These are phyloP conservation scores for Elsinoe ampelina DNA, from an alignment of 2,329 filamentous ascomycete genomes.

Conservation along the genomic window DNA sequence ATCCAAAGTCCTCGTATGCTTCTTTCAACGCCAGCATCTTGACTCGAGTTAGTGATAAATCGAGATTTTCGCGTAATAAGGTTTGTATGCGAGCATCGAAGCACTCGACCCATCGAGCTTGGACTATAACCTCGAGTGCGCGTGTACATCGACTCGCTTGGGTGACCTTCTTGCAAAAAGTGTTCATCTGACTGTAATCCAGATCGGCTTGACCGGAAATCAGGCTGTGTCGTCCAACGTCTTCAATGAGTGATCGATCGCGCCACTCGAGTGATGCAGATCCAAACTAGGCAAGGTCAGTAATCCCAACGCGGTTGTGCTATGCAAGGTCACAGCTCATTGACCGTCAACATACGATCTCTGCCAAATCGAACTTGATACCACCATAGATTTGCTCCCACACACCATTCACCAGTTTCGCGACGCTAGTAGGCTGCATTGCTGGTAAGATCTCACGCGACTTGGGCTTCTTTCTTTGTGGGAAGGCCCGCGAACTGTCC, in stretches of 20 bases:
- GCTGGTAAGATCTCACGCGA: constrained; percentile 17
- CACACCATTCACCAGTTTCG: constrained; percentile 42
- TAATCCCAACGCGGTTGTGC: constrained; percentile 9
- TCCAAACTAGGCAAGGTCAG: constrained; percentile 17
- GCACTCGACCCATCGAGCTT: constrained; percentile 48
- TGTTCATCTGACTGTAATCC: constrained; percentile 34
- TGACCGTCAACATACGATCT: constrained; percentile 19
- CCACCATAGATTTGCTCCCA: constrained; percentile 41
- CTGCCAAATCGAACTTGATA: constrained; percentile 32
- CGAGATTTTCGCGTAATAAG: constrained; percentile 31
- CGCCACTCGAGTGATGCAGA: constrained; percentile 9
- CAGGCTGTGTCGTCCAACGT: neutral
- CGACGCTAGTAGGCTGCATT: constrained; percentile 39
- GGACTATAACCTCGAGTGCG: constrained; percentile 51
- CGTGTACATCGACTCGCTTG: constrained; percentile 45
- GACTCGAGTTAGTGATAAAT: constrained; percentile 38
- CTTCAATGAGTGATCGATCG: constrained; percentile 5
- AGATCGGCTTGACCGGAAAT: constrained; percentile 13
- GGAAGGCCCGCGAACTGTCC: neutral
- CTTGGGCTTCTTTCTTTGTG: constrained; percentile 2
- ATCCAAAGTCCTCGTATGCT: constrained; percentile 45
- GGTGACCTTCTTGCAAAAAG: constrained; percentile 37
- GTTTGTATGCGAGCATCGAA: constrained; percentile 44
- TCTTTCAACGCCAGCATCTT: constrained; percentile 45
- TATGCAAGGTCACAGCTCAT: neutral